Evolutionary conservation across 306 rosid species (phyloP), one percentile per base, ranked within the genome.

Genomic region (Trifolium dubium): DNA sequence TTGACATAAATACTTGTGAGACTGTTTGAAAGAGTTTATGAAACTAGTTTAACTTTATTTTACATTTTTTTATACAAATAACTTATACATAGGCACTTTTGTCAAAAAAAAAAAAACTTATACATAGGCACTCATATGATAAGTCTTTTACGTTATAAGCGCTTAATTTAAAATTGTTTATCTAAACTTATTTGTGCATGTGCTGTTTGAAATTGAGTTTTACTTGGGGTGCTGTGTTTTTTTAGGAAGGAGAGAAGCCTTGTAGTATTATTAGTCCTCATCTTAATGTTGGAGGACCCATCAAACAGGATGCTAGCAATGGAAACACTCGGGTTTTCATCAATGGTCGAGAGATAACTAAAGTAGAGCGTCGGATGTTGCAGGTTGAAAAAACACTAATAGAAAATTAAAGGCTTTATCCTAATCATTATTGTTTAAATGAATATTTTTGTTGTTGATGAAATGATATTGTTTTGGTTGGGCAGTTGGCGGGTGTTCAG

Each of bases 401-500:
- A 12, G 69, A 64, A 49, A 43, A 31, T 53, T 1, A 39, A 70
- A 30, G 70, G 49, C 53, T 51, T 17, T 61, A 14, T 76, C 56
- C 72, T 50, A 19, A 60, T 67, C 10, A 31, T 1, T 50, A 34
- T 11, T 67, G 10, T 43, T 60, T 8, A 60, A 30, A 30, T n/a
- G 46, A 11, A 63, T 63, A 41, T 32, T n/a, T n/a, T n/a, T 23
- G 69, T 50, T 47, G 61, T 66, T 77, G 66, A 46, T 77, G 62
- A 73, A 49, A 46, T 55, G 55, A 56, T 55, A 14, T 80, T 54
- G 64, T 74, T 73, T 65, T 71, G 73, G 54, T 64, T 67, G 61
- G 15, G 90, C 91, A 95, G 98, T 86, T 95, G 88, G 97, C 99
- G 0, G 99, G 99, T 64, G 99, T 95, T 82, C 98, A 95, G 39